Evolutionary conservation across 495 filamentous ascomycete genomes (phyloP), one percentile per base, ranked within the genome.

Genomic region (Lentithecium fluviatile): DNA sequence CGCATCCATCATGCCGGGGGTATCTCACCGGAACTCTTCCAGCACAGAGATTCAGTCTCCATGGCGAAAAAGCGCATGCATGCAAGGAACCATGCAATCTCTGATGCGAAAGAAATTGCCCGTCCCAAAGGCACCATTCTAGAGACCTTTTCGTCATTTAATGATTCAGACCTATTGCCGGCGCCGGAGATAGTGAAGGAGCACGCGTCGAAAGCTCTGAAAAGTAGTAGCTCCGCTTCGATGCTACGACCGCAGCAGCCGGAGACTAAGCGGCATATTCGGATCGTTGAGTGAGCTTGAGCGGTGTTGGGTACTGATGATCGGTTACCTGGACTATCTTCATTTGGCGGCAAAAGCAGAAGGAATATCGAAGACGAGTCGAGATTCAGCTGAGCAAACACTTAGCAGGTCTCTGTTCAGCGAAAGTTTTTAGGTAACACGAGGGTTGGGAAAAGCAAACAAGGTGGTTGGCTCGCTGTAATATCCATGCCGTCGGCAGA

Each of bases 21-120:
- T 21, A 37, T 62, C 0, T 61, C 58, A 5, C 58, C 58, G 0
- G 58, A 62, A 11, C 64, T 61, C 40, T 58, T 62, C 21, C 49
- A 53, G 53, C 52, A 66, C n/a, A 38, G 64, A 1, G 64, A 67
- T 37, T 67, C 64, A 1, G 50, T 67, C 32, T 29, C 36, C 23
- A 55, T 67, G 40, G 58, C 60, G 21, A 62, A 61, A 54, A 67
- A 59, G 43, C 50, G 60, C 0, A 63, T 67, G 53, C 47, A 58
- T 49, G 42, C 34, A 42, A 61, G 46, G 50, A 59, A 67, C 23
- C 58, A 62, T 51, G 64, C 59, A 17, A 45, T 42, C 13, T 58
- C 54, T 0, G 25, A 48, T 7, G 59, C 59, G 11, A 7, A 59
- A 2, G 45, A 50, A 20, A 56, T 64, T 21, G 32, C 58, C 12